phyloP scores from a whole-genome alignment of 805 yeast genomes.

The Teunomyces cretensis region DNA sequence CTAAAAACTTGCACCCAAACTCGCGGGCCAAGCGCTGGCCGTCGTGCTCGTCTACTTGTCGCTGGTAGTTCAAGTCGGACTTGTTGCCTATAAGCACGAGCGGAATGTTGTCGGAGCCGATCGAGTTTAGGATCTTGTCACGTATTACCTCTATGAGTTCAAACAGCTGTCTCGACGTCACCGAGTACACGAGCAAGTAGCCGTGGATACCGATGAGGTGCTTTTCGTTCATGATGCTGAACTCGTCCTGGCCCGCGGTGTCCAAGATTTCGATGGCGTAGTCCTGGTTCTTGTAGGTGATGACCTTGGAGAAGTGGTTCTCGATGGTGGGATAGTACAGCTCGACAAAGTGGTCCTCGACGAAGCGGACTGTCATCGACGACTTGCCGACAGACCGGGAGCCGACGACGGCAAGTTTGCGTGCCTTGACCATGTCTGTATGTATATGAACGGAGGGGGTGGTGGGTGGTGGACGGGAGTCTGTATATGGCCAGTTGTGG shows the following conservation, averaged over 20 bases:
- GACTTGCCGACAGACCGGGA: conserved; percentile 88
- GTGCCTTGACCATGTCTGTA: conserved; percentile 44
- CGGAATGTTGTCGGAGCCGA: conserved; percentile 49
- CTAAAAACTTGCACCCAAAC: conserved; percentile 47
- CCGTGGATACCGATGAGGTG: conserved; percentile 83
- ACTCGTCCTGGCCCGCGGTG: conserved; percentile 94
- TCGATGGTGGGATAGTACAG: conserved; percentile 89
- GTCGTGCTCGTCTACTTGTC: conserved; percentile 52
- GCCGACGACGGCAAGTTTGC: conserved; percentile 85
- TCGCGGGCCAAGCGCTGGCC: conserved; percentile 42
- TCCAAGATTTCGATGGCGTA: conserved; percentile 84
- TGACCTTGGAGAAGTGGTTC: conserved; percentile 72
- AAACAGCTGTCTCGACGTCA: conserved; percentile 74
- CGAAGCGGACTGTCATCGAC: conserved; percentile 78
- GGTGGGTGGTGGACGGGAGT: no score
- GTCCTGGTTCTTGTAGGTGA: conserved; percentile 68
- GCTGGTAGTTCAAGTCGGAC: conserved; percentile 59
- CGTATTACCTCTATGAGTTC: conserved; percentile 74
- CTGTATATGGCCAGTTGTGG: no score
- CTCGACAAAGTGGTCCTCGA: conserved; percentile 86
- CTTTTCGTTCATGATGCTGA: conserved; percentile 74
- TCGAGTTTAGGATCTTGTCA: conserved; percentile 76
- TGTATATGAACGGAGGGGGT: neutral
- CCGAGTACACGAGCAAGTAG: conserved; percentile 76
- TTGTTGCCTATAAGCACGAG: conserved; percentile 64